A percentile compares a stretch with the other conserved stretches of the same genome.
Evolutionary conservation across 2,329 filamentous ascomycete species (phyloP).

Genomic region (Colletotrichum phormii): DNA sequence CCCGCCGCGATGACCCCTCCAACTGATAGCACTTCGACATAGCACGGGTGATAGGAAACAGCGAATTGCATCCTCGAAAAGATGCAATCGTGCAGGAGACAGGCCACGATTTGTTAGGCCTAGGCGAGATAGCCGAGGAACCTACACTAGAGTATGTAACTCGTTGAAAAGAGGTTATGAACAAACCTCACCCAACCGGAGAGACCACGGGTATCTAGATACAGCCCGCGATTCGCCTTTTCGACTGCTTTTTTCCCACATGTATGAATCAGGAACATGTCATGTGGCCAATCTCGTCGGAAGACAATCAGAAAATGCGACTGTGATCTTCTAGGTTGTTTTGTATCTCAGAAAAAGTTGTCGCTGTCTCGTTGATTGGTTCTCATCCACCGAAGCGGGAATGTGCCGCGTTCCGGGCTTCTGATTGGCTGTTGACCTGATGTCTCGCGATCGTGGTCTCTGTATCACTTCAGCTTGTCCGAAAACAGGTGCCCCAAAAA

Average conservation of each 20-base stretch:
- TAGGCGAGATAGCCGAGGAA: neutral
- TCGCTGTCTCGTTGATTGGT: constrained; percentile 19
- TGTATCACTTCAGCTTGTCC: neutral
- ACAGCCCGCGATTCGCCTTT: constrained; percentile 12
- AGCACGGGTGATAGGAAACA: neutral
- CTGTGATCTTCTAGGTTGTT: neutral
- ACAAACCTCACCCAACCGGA: constrained; percentile 32
- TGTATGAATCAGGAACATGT: neutral
- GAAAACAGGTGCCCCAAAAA: neutral
- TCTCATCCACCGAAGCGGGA: constrained; percentile 24
- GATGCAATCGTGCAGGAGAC: neutral
- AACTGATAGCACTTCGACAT: neutral
- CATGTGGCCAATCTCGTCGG: neutral
- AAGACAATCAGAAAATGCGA: neutral
- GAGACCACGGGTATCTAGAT: constrained; percentile 31
- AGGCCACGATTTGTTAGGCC: neutral
- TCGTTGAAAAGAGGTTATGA: neutral
- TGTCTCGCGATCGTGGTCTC: neutral
- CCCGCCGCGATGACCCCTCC: neutral
- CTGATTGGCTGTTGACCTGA: constrained; percentile 35
- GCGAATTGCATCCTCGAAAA: neutral
- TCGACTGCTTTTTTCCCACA: neutral
- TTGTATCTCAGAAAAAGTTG: neutral
- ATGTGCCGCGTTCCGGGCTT: constrained; percentile 30
- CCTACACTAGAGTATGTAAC: neutral